phyloP scores from a whole-genome alignment of 2,329 filamentous ascomycete genomes.

The Torrubiellomyces zombiae region DNA sequence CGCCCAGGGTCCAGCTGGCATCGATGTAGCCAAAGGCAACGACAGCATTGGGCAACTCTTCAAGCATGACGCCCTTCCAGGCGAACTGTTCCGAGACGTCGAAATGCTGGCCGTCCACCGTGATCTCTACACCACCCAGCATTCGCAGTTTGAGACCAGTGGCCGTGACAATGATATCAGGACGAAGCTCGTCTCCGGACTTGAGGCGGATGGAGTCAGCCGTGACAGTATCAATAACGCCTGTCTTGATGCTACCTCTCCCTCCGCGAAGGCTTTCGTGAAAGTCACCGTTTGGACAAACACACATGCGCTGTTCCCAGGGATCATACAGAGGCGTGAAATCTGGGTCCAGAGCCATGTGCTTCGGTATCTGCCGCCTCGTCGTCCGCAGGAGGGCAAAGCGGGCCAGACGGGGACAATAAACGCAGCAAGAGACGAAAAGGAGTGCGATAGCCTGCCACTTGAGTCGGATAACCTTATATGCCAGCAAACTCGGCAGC shows the following conservation, averaged over 20 bases:
- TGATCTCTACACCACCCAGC: constrained; percentile 30
- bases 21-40: constrained; percentile 47
- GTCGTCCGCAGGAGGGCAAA: constrained; percentile 27
- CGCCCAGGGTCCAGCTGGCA: constrained; percentile 46
- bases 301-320: constrained; percentile 59
- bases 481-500: constrained; percentile 28
- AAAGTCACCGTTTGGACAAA: constrained; percentile 37
- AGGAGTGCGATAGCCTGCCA: constrained; percentile 32
- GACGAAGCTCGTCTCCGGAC: constrained; percentile 29
- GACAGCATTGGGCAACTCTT: constrained; percentile 42
- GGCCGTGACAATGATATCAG: constrained; percentile 50
- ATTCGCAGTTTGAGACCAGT: constrained; percentile 44
- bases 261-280: constrained; percentile 23
- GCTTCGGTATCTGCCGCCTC: constrained; percentile 29
- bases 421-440: constrained; percentile 9
- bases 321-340: constrained; percentile 46
- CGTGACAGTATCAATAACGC: constrained; percentile 29
- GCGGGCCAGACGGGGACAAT: constrained; percentile 32
- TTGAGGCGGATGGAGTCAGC: constrained; percentile 23
- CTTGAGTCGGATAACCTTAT: constrained; percentile 27
- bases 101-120: constrained; percentile 32
- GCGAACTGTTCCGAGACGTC: constrained; percentile 29
- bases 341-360: constrained; percentile 36
- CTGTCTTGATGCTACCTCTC: constrained; percentile 27
- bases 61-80: constrained; percentile 46